phyloP scores from a whole-genome alignment of 345 rosid genomes.

The Geranium brycei region DNA sequence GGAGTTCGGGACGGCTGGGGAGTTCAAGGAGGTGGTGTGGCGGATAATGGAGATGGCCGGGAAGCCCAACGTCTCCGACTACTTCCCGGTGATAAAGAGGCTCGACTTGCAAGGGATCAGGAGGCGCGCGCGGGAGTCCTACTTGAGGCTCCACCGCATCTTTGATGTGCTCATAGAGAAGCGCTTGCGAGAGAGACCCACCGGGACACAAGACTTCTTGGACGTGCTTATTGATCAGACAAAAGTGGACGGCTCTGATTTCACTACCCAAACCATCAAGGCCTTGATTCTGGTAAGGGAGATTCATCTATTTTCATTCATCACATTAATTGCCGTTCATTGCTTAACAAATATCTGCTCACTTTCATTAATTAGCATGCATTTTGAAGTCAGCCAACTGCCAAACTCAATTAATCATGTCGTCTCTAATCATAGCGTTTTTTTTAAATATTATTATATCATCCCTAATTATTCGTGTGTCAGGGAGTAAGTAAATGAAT shows the following conservation, averaged over 20 bases:
- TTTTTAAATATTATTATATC: too few species aligned
- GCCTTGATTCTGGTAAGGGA: neutral
- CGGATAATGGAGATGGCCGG: constrained; percentile 7
- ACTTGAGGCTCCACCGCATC: neutral
- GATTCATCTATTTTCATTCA: too few species aligned
- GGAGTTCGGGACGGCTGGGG: neutral
- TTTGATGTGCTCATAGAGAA: constrained; percentile 1
- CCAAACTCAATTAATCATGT: too few species aligned
- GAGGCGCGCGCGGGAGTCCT: neutral
- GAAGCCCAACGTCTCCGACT: constrained; percentile 10
- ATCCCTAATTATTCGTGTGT: too few species aligned
- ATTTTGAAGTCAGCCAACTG: too few species aligned
- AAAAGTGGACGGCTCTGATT: neutral
- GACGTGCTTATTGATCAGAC: neutral
- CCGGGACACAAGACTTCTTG: neutral
- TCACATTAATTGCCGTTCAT: too few species aligned
- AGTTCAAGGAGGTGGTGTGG: constrained; percentile 11
- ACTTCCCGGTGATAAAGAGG: constrained; percentile 1
- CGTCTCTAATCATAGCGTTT: too few species aligned
- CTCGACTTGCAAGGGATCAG: constrained; percentile 10
- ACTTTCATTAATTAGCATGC: too few species aligned
- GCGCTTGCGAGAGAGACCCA: neutral
- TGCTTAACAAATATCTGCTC: too few species aligned
- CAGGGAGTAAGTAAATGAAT: too few species aligned
- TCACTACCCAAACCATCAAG: neutral